Evolutionary conservation across 495 filamentous ascomycete species (phyloP), one percentile per base, ranked within the genome.

Genomic region (Copromyces sp.): DNA sequence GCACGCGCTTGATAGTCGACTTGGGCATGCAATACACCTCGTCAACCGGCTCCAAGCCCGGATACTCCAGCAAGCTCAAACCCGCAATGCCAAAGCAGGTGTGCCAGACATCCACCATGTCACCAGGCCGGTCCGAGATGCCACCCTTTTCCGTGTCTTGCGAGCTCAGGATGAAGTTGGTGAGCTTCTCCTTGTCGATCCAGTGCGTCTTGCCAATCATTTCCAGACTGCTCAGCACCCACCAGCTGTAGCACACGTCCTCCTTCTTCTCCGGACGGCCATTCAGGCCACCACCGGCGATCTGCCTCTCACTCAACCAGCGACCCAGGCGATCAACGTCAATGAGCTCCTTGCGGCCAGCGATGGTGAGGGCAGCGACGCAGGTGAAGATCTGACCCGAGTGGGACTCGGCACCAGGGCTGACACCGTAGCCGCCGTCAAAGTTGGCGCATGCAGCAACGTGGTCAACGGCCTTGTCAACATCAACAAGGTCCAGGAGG

Each of bases 211-310:
- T 88, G 69, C 88, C 92, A 73, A 98, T 92, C 89, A 98, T 97
- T 35, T 90, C 91, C 73, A 99, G 80, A 79, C 94, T 97, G 76
- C 90, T 92, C 71, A 91, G 80, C 35, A 98, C 95, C 95, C 95
- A 99, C 95, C 95, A 99, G 78, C 92, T 96, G 80, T 99, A 99
- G 82, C 95, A 99, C 8, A 97, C 94, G 83, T 99, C 96, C 80
- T 95, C 94, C 70, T 94, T 83, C 83, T 99, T 99, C 83, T 98
- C 96, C 1, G 95, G 95, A 69, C 95, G 87, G 4, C 95, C 95
- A 78, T 98, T 99, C 39, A 99, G 82, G 5, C 95, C 95, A 40
- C 96, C 96, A 35, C 89, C 90, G 9, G 92, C 87, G 16, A 96
- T 83, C 77, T 99, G 95, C 39, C 95, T 85, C 81, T 99, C 95